Evolutionary conservation across 1,139 yeast species (phyloP), one percentile per base, ranked within the genome.

Genomic region (Debaryomyces robertsiae): DNA sequence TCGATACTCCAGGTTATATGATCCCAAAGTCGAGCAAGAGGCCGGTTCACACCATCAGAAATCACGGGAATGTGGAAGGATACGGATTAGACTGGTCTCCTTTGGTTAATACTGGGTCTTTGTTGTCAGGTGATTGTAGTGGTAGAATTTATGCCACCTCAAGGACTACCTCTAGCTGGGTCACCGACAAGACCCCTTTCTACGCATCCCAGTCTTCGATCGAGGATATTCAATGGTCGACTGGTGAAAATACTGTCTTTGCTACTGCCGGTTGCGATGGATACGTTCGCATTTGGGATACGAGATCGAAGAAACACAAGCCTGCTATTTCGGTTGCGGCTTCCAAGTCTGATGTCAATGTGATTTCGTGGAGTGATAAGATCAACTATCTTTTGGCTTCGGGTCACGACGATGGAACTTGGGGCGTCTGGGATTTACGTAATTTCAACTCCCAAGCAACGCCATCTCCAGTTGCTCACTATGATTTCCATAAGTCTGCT

Each of bases 381-480:
- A 85, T 91, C 49, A 84, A 84, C 57, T 88, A 90, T 56, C 71
- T 93, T 55, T 74, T 93, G 46, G 98, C 98, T 1, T 83, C 94
- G 38, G 99, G 99, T 50, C 96, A 93, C 58, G 99, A 93, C 62
- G 96, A 90, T 61, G 99, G 99, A 46, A 69, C 83, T 24, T 93
- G 98, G 96, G 90, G 95, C 40, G 94, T 93, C 31, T 93, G 99
- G 98, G 99, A 93, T 69, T 75, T 93, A 65, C 84, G 98, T 61
- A 85, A 80, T 53, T 90, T 94, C 68, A 78, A 80, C 49, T 79
- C 79, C 37, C 67, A 72, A 35, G 65, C 77, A 17, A 58, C 66
- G 19, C 87, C 90, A 9, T 67, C 81, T 13, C 94, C 95, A 11
- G 97, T 91, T 24, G 98, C 96, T 6, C 84, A 85, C 53, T 93